Evolutionary conservation across 768 basidiomycete genomes (phyloP), one percentile per base, ranked within the genome.

Genomic region (Kwoniella shandongensis): DNA sequence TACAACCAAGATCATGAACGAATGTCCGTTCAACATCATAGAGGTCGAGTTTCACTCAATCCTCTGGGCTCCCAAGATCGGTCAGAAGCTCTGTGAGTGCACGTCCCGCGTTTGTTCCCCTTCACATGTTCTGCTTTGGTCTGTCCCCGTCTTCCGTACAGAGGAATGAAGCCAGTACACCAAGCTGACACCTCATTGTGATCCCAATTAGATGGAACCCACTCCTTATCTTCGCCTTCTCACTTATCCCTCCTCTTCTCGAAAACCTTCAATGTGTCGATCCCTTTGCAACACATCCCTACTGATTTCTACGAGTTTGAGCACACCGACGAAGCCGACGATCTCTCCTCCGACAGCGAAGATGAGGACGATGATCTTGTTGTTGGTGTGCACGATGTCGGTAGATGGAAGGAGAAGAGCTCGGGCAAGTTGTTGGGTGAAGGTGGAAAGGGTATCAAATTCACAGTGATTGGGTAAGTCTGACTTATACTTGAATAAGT

Each of bases 241-340:
- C 93, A 97, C 67, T 81, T 96, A 51, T 89, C 91, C 1, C 80
- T 97, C 15, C 88, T 97, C 30, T 81, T 92, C 2, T 89, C 92
- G 66, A 84, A 85, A 23, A 96, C 89, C 5, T 97, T 96, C 81
- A 97, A 97, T 75, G 88, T 89, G 17, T 93, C 93, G 18, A 92
- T 97, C 76, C 92, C 93, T 2, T 84, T 88, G 54, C 84, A 89
- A 70, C 91, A 96, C 74, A 91, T 97, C 63, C 89, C 89, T 2
- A 80, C 79, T 25, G 85, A 87, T 29, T 76, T 82, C 57, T 93
- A 89, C 86, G 82, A 84, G 54, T 97, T 94, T 69, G 88, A 93
- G 76, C 88, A 90, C 62, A 89, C 86, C 3, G 65, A 64, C 29
- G 54, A 52, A 22, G 55, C 52, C 6, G 74, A 64, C 18, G 73